phyloP scores from a whole-genome alignment of 1,139 yeast genomes.

The Hansenula sp. region DNA sequence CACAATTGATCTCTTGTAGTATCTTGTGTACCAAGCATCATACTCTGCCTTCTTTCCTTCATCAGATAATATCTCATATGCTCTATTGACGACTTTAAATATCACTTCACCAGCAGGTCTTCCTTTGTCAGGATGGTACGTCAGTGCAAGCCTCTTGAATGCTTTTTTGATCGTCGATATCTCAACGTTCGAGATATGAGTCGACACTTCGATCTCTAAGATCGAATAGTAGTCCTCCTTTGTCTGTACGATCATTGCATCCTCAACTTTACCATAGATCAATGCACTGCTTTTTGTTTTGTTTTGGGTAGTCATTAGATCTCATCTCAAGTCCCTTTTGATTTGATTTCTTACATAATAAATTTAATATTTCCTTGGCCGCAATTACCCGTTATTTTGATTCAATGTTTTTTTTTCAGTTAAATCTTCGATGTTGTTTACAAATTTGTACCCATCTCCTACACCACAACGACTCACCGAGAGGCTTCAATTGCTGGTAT shows the following conservation, averaged over 20 bases:
- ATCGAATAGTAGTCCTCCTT: slow-evolving; percentile 14
- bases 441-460: too few relatives aligned
- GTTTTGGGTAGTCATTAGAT: too few relatives aligned
- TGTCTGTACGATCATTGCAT: background rate
- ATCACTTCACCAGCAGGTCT: slow-evolving; percentile 69
- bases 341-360: too few relatives aligned
- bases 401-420: too few relatives aligned
- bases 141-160: slow-evolving; percentile 81
- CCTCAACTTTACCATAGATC: background rate
- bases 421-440: too few relatives aligned
- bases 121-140: slow-evolving; percentile 94
- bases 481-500: too few relatives aligned
- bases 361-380: too few relatives aligned
- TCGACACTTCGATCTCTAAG: slow-evolving; percentile 10
- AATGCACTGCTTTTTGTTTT: background rate
- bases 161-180: slow-evolving; percentile 73
- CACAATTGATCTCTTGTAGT: slow-evolving; percentile 9
- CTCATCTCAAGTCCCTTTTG: too few relatives aligned
- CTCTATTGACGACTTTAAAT: slow-evolving; percentile 68
- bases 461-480: too few relatives aligned
- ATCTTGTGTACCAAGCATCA: slow-evolving; percentile 29
- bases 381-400: too few relatives aligned
- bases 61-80: slow-evolving; percentile 68
- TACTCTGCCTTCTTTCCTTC: slow-evolving; percentile 46
- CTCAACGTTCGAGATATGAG: slow-evolving; percentile 6